Conservation (phyloP, 345 rosid genomes). For the Psidium guajava region DNA sequence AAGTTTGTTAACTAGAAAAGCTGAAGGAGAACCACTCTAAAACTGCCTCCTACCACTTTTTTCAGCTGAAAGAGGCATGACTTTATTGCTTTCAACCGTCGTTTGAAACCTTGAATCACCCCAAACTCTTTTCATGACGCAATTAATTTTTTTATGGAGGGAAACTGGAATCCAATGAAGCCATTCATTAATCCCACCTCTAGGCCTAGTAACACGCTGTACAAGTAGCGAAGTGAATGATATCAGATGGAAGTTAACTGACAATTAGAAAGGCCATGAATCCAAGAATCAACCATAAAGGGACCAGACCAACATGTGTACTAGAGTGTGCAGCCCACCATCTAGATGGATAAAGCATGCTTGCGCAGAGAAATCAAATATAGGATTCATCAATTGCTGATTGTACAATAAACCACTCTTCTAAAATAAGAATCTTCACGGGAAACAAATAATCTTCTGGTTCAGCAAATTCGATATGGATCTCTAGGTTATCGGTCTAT, state of each 20-base stretch:
- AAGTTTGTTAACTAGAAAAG: background rate
- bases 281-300: background rate
- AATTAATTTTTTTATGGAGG: conserved; percentile 34
- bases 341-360: too few species aligned
- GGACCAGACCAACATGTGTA: background rate
- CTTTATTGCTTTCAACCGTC: conserved; percentile 1
- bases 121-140: conserved; percentile 21
- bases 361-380: too few species aligned
- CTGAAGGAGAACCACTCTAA: background rate
- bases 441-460: too few species aligned
- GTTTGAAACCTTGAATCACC: conserved; percentile 10
- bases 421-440: too few species aligned
- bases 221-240: background rate
- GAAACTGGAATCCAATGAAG: conserved; percentile 77
- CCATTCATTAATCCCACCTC: conserved; percentile 67
- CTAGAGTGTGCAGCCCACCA: too few species aligned
- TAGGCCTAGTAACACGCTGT: conserved; percentile 76
- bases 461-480: too few species aligned
- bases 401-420: too few species aligned
- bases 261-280: background rate
- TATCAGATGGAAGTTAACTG: background rate
- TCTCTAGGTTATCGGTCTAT: too few species aligned
- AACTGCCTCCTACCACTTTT: conserved; percentile 22
- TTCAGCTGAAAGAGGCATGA: conserved; percentile 9
- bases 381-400: too few species aligned